A percentile compares a stretch with the other conserved stretches of the same genome.
Evolutionary conservation across 495 filamentous ascomycete genomes (phyloP).

Genomic region (Umbilicaria muhlenbergii): DNA sequence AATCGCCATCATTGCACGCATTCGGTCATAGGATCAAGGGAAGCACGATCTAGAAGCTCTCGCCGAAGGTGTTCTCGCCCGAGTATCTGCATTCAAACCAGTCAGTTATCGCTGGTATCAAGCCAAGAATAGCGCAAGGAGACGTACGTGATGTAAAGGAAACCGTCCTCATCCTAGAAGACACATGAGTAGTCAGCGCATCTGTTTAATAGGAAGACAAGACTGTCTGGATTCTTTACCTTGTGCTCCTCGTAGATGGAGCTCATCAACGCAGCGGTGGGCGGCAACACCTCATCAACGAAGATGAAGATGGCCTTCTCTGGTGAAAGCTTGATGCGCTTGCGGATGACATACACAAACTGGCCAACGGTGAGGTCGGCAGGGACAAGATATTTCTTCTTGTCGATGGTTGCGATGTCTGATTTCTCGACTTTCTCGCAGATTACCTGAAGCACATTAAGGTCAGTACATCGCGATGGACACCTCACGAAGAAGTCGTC

Average conservation of each 20-base stretch:
- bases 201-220: too few relatives aligned
- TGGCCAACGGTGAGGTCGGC: conserved; percentile 97
- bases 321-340: conserved; percentile 97
- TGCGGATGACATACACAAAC: conserved; percentile 99
- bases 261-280: conserved; percentile 96
- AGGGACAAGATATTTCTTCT: conserved; percentile 99
- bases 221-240: conserved; percentile 8
- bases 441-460: conserved; percentile 54
- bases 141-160: conserved; percentile 42
- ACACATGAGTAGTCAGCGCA: background rate
- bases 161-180: conserved; percentile 33
- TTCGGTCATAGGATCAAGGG: background rate
- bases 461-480: too few relatives aligned
- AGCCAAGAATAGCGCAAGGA: conserved; percentile 10
- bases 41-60: background rate
- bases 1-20: background rate
- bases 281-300: conserved; percentile 94
- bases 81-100: conserved; percentile 62
- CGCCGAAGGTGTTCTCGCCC: conserved; percentile 98
- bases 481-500: conserved; percentile 1
- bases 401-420: conserved; percentile 99
- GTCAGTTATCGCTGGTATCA: conserved; percentile 13
- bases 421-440: conserved; percentile 99
- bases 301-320: conserved; percentile 99
- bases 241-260: conserved; percentile 99